phyloP scores from a whole-genome alignment of 2,329 filamentous ascomycete genomes.

The Calonectria hongkongensis region DNA sequence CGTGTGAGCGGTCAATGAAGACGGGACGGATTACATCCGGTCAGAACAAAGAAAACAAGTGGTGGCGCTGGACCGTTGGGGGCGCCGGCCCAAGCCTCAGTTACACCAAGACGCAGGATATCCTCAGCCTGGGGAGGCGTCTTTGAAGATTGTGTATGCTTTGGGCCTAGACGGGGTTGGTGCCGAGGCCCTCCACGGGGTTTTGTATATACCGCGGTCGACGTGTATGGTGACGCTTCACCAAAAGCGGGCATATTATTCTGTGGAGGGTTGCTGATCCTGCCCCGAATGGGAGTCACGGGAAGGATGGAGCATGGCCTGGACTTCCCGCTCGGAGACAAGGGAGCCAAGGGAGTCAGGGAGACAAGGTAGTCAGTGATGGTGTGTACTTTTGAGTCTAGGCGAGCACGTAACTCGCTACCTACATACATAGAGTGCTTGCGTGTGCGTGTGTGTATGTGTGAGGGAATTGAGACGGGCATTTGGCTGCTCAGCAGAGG shows the following conservation, averaged over 20 bases:
- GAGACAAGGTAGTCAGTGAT: background rate
- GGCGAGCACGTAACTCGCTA: background rate
- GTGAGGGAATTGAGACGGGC: background rate
- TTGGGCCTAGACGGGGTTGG: background rate
- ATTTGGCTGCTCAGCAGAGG: background rate
- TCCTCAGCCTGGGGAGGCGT: slow-evolving; percentile 3
- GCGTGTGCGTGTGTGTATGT: background rate
- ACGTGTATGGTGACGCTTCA: slow-evolving; percentile 11
- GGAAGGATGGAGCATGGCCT: background rate
- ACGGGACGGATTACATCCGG: background rate
- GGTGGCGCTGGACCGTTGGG: slow-evolving; percentile 16
- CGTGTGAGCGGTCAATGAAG: slow-evolving; percentile 5
- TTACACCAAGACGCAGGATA: background rate
- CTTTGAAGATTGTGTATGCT: background rate
- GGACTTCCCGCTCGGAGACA: slow-evolving; percentile 27
- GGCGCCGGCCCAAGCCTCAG: slow-evolving; percentile 4
- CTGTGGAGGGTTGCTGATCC: background rate
- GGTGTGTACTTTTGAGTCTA: too few relatives aligned
- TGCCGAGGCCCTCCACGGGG: background rate
- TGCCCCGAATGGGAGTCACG: slow-evolving; percentile 5
- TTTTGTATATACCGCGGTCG: background rate
- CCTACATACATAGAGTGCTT: background rate
- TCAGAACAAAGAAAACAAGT: background rate
- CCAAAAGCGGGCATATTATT: slow-evolving; percentile 35
- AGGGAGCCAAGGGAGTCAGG: background rate